Evolutionary conservation across 2,329 filamentous ascomycete species (phyloP), one percentile per base, ranked within the genome.

Genomic region (Zalaria obscura): DNA sequence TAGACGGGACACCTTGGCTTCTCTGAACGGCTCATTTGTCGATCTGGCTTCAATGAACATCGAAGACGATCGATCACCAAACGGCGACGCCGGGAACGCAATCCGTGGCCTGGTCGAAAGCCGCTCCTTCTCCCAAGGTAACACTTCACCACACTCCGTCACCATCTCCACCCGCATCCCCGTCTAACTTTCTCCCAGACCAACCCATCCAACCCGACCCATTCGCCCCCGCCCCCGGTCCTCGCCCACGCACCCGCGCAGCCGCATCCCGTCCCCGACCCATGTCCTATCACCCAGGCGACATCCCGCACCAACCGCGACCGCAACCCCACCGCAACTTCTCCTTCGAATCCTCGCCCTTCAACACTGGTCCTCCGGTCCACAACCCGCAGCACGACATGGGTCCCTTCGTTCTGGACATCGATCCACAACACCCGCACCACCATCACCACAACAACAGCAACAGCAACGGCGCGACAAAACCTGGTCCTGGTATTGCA

Each of bases 61-160:
- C 25, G 42, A 34, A 11, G 45, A 46, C 31, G 42, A 44, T 27
- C 40, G 38, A 18, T 40, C 29, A 8, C 25, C 36, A 4, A 35
- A 45, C 11, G 40, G 41, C 5, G 60, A 65, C 45, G 62, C 63
- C 5, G 52, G 62, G 27, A 56, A 56, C 18, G 63, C 62, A 4
- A 40, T 65, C 48, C 61, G 62, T 42, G 61, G 61, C 48, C 54
- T 62, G 9, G 56, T 64, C 9, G 60, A 58, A 29, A 58, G 53
- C 38, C 57, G 62, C 25, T 50, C 57, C 32, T 55, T 57, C 43
- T 49, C 55, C 40, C 44, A 41, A 53, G 55, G 60, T 62, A 60
- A 35, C 6, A 32, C 11, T 11, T 38, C 11, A 25, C 41, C 57
- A 53, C 57, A 42, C 53, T 53, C 35, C 39, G 35, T 26, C 27